Conservation (phyloP, 2,329 filamentous ascomycete species). For the Xylaria sp. region DNA sequence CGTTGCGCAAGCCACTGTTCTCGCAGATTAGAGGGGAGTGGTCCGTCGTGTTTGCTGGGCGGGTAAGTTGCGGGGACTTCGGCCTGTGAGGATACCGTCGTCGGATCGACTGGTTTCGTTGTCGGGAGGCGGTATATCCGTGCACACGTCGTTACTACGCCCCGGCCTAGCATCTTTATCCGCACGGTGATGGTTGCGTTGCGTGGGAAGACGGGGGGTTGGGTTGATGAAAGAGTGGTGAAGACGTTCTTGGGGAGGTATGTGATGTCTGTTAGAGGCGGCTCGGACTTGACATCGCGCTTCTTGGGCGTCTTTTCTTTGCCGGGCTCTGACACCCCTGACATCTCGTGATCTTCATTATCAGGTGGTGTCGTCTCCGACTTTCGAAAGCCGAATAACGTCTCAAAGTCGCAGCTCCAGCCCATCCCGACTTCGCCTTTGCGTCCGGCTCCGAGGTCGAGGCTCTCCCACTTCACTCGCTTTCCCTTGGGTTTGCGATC, state of each 20-base stretch:
- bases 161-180: slow-evolving; percentile 74
- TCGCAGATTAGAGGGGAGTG: slow-evolving; percentile 64
- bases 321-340: slow-evolving; percentile 8
- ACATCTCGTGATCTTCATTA: slow-evolving; percentile 26
- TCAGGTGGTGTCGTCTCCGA: slow-evolving; percentile 22
- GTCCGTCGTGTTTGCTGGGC: slow-evolving; percentile 13
- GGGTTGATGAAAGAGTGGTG: slow-evolving; percentile 47
- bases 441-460: slow-evolving; percentile 77
- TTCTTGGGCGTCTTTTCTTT: slow-evolving; percentile 14
- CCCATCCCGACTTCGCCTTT: slow-evolving; percentile 87
- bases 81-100: slow-evolving; percentile 44
- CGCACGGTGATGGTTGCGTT: slow-evolving; percentile 68
- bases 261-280: slow-evolving; percentile 45
- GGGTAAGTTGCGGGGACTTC: slow-evolving; percentile 60
- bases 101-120: background rate
- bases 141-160: slow-evolving; percentile 76
- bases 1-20: slow-evolving; percentile 75
- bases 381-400: slow-evolving; percentile 60
- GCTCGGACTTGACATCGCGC: slow-evolving; percentile 18
- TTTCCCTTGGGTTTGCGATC: slow-evolving; percentile 83
- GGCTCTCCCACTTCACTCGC: slow-evolving; percentile 75
- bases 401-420: slow-evolving; percentile 85
- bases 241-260: slow-evolving; percentile 55
- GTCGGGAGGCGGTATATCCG: slow-evolving; percentile 87
- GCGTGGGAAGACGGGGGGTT: slow-evolving; percentile 43